Percentiles rank a stretch among this genome's conserved stretches.
These are phyloP conservation scores for Aspergillus hiratsukae DNA, from an alignment of 2,329 filamentous ascomycete species.

Conservation along the genomic window DNA sequence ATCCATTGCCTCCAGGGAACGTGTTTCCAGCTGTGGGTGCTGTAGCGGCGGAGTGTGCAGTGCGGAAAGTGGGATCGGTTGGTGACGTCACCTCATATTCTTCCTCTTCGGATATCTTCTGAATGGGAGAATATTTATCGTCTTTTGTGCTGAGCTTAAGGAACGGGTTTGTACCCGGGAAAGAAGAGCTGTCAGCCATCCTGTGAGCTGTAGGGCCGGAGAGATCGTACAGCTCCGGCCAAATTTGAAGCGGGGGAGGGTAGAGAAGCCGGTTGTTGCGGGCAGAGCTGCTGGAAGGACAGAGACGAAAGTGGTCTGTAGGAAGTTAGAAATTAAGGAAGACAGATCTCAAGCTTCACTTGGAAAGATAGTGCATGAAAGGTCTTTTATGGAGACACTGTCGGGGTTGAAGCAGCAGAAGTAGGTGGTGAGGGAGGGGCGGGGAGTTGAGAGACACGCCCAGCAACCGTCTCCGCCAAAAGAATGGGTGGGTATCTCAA, in stretches of 20 bases:
- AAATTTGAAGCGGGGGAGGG: constrained; percentile 17
- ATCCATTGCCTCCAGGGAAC: constrained; percentile 39
- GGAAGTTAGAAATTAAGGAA: constrained; percentile 54
- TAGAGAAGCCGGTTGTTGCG: constrained; percentile 55
- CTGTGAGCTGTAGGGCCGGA: constrained; percentile 22
- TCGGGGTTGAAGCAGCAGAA: background rate
- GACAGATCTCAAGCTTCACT: background rate
- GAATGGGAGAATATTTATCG: constrained; percentile 48
- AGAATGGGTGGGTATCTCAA: constrained; percentile 22
- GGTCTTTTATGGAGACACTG: background rate
- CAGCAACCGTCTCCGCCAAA: constrained; percentile 9
- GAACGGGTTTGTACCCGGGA: constrained; percentile 79
- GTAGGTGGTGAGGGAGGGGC: constrained; percentile 8
- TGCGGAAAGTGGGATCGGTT: constrained; percentile 58
- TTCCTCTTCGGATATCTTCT: constrained; percentile 74
- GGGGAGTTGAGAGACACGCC: constrained; percentile 1
- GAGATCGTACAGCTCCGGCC: constrained; percentile 26
- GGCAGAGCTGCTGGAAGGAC: constrained; percentile 50
- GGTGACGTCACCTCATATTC: constrained; percentile 76
- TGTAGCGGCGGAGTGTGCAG: constrained; percentile 27
- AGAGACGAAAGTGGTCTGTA: constrained; percentile 64
- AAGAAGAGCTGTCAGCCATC: constrained; percentile 67
- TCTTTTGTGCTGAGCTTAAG: constrained; percentile 71
- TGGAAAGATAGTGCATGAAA: background rate
- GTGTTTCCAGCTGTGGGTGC: constrained; percentile 31